Evolutionary conservation across 441 rosid species (phyloP).

Genomic region (Dalechampia spathulata): DNA sequence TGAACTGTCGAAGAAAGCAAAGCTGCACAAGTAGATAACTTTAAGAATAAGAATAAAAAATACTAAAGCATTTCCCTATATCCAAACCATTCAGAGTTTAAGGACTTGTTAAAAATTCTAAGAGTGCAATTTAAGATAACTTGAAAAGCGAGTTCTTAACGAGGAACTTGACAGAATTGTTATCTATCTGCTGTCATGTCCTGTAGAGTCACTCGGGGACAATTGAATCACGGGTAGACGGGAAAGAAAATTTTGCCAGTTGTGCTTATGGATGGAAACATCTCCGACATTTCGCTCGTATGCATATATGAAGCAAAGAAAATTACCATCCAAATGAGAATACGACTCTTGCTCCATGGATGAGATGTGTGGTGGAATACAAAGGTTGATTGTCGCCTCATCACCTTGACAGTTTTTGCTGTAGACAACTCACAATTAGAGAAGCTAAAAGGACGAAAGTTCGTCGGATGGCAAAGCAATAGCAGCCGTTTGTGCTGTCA

Average conservation of each 20-base stretch:
- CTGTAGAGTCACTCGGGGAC: no score
- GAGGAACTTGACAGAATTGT: no score
- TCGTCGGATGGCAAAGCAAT: not conserved
- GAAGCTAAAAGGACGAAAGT: not conserved
- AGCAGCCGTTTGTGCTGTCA: no score
- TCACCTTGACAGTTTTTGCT: slow-evolving; percentile 65
- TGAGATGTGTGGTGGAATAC: slow-evolving; percentile 91
- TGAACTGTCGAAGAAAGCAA: slow-evolving; percentile 81
- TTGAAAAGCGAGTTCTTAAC: no score
- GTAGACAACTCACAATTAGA: slow-evolving; percentile 13
- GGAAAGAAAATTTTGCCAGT: no score
- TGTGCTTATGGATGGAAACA: no score
- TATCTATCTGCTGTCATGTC: no score
- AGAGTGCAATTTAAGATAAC: no score
- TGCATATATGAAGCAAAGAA: slow-evolving; percentile 6
- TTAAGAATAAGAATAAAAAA: not conserved
- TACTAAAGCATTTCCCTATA: not conserved
- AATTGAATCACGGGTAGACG: no score
- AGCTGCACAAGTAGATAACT: slow-evolving; percentile 44
- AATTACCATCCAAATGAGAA: slow-evolving; percentile 93
- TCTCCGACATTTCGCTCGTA: no score
- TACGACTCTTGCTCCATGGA: slow-evolving; percentile 88
- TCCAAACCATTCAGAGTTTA: no score
- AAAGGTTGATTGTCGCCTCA: slow-evolving; percentile 77
- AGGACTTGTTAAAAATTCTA: no score